Base-by-base conservation (phyloP, 371 early-diverging fungal species). In the Actinomortierella wolfii region DNA sequence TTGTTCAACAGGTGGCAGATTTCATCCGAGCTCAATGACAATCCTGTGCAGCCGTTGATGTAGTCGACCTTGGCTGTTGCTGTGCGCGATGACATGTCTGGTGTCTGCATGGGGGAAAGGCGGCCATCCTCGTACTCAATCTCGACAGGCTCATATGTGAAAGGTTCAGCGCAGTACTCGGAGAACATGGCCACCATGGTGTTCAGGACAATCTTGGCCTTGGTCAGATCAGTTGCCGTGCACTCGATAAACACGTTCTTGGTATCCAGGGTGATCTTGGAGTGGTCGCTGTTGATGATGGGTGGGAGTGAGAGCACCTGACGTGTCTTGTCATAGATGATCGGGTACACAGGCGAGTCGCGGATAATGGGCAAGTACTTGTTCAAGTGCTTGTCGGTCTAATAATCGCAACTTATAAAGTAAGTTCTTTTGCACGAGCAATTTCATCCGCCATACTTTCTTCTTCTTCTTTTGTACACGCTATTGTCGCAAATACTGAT, bases 171-270 rank as follows among this genome's bases (percentile, higher is more conserved):
- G 78, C 95, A 95, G 84, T 98, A 95, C 66, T 90, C 84, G 50
- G 96, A 94, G 80, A 95, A 98, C 94, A 95, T 97, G 62, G 96
- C 82, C 49, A 95, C 88, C 61, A 98, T 78, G 29, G 93, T 95
- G 80, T 97, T 96, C 51, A 98, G 85, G 13, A 91, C 97, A 60
- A 92, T 88, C 64, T 92, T 91, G 60, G 92, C 97, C 86, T 97
- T 98, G 68, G 95, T 95, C 61, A 93, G 69, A 78, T 99, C 99
- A 23, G 97, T 98, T 15, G 97, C 99, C 14, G 99, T 99, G 75
- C 95, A 91, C 80, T 99, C 99, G 70, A 99, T 94, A 64, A 99
- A 93, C 47, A 99, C 92, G 73, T 99, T 98, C 83, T 92, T 96
- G 45, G 99, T 99, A 26, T 92, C 81, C 57, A 93, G 78, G 25